Evolutionary conservation across 441 rosid species (phyloP), one percentile per base, ranked within the genome.

Genomic region (Aquilaria agallochum): DNA sequence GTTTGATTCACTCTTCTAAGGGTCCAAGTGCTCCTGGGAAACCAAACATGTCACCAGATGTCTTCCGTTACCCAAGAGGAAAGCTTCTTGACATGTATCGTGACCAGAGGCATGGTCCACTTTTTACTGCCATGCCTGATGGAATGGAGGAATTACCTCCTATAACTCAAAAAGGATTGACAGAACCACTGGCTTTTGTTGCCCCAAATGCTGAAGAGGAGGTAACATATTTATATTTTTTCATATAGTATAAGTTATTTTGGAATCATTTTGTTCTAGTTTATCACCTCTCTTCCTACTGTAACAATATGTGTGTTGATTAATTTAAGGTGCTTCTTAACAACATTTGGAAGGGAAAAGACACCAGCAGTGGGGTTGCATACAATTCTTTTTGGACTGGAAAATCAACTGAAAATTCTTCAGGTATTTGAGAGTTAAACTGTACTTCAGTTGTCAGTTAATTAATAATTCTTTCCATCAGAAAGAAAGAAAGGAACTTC

Each of bases 61-160:
- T 77, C 31, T 89, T 80, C 69, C 68, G 80, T 71, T 83, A 83
- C 47, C 89, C 92, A 20, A 81, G 89, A 71, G 86, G 84, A 13
- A 86, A 81, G 76, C 87, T 86, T 64, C 92, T 86, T 62, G 92
- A 76, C 72, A 81, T 83, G 49, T 83, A 86, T 69, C 92, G 92
- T 31, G 46, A 44, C 53, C 83, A 72, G 50, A 83, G 78, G 73
- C 59, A 62, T 47, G 69, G 66, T 64, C 74, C 74, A 20, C 68
- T 74, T 50, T 80, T 81, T 66, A 66, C 63, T 61, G 49, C 63
- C 13, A 56, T 71, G 67, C 84, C 83, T 57, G 78, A 60, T 55
- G 74, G 62, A 53, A 81, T 82, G 92, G 87, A 80, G 53, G 81
- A 83, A 63, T 31, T 67, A 49, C 59, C 74, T 32, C 74, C 74